Evolutionary conservation across 768 basidiomycete species (phyloP).

Genomic region (Peribolospora kevripleyi): DNA sequence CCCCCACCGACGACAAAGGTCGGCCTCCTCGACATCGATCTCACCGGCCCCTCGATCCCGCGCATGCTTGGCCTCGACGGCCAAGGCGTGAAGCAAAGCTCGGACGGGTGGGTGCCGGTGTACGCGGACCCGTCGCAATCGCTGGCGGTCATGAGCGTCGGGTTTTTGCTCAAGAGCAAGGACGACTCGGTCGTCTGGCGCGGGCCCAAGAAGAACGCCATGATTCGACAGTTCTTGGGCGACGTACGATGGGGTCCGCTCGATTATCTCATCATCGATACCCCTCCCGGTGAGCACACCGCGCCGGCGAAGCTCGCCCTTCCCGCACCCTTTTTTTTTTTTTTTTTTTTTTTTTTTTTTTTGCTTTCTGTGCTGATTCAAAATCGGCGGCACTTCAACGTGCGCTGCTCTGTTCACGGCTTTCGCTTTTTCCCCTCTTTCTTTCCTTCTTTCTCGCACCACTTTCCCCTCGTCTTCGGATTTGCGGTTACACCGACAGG

Average conservation of each 20-base stretch:
- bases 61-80: constrained; percentile 82
- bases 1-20: constrained; percentile 43
- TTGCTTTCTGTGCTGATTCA: not conserved
- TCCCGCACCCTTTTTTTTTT: not conserved
- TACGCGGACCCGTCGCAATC: constrained; percentile 60
- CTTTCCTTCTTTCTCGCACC: not conserved
- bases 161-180: constrained; percentile 69
- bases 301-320: not conserved
- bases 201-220: constrained; percentile 94
- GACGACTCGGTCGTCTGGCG: constrained; percentile 93
- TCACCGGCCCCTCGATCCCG: constrained; percentile 83
- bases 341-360: not conserved
- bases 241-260: constrained; percentile 89
- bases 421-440: constrained; percentile 8
- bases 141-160: constrained; percentile 87
- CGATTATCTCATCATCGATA: constrained; percentile 81
- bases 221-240: constrained; percentile 84
- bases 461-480: not conserved
- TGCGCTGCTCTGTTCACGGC: not conserved
- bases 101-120: constrained; percentile 92
- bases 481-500: constrained; percentile 28
- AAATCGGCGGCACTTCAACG: not conserved
- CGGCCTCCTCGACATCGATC: constrained; percentile 79
- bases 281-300: constrained; percentile 57
- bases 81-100: constrained; percentile 64